These are phyloP conservation scores for Leishmania major DNA, from an alignment of 208 protist genomes.

Conservation along the genomic window DNA sequence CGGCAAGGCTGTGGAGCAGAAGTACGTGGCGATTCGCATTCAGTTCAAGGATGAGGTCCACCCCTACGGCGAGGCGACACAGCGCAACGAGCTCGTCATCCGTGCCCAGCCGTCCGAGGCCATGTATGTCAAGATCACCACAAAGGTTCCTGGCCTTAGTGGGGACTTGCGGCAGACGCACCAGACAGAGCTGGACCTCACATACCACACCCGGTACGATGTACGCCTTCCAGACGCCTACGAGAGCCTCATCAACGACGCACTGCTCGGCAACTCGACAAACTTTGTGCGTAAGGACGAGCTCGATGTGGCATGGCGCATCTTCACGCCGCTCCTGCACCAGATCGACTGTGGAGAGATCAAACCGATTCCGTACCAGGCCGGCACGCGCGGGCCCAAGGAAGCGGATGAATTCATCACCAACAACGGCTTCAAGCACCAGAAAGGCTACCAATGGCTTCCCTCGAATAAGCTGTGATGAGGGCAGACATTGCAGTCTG, in stretches of 20 bases:
- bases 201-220: constrained; percentile 81
- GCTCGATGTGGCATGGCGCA: constrained; percentile 90
- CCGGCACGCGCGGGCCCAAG: constrained; percentile 83
- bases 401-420: constrained; percentile 74
- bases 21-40: constrained; percentile 82
- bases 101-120: constrained; percentile 92
- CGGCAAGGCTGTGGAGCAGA: constrained; percentile 90
- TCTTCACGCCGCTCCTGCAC: constrained; percentile 91
- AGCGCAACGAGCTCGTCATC: constrained; percentile 94
- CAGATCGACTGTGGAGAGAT: constrained; percentile 82
- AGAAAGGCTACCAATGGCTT: constrained; percentile 55
- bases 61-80: constrained; percentile 72
- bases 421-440: constrained; percentile 60
- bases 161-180: constrained; percentile 73
- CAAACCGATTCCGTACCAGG: constrained; percentile 65
- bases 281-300: constrained; percentile 94
- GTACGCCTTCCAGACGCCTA: constrained; percentile 91
- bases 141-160: constrained; percentile 84
- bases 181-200: constrained; percentile 91
- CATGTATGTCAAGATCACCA: constrained; percentile 93
- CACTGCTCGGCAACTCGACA: constrained; percentile 79
- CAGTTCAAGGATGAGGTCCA: constrained; percentile 91
- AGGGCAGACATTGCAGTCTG: background rate
- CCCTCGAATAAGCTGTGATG: constrained; percentile 64
- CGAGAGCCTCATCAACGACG: constrained; percentile 90